Percentiles rank a stretch among this genome's conserved stretches.
These are phyloP conservation scores for Pholiota adiposa DNA, from an alignment of 1,284 basidiomycete species.

Conservation along the genomic window DNA sequence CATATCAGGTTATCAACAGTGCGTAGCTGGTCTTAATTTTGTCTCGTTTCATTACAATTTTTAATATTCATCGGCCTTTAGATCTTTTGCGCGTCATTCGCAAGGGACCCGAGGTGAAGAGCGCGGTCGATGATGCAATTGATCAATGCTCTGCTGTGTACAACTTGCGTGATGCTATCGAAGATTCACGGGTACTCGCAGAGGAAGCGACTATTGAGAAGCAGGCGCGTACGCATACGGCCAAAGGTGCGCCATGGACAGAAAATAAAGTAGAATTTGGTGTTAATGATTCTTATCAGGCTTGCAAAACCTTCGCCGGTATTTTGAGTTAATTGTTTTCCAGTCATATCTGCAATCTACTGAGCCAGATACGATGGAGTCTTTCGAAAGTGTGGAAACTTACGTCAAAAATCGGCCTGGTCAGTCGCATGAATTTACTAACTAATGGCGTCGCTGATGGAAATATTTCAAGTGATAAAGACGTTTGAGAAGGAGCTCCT, in stretches of 20 bases:
- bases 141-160: constrained; percentile 86
- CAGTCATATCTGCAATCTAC: constrained; percentile 92
- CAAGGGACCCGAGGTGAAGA: constrained; percentile 88
- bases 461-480: constrained; percentile 71
- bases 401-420: constrained; percentile 86
- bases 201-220: constrained; percentile 79
- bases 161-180: constrained; percentile 90
- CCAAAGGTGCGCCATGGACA: constrained; percentile 59
- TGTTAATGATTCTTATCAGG: constrained; percentile 45
- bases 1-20: constrained; percentile 85
- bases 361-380: constrained; percentile 79
- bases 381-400: constrained; percentile 78
- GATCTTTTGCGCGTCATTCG: constrained; percentile 92
- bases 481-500: constrained; percentile 94
- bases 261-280: not conserved
- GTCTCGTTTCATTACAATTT: constrained; percentile 3
- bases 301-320: constrained; percentile 81
- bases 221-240: constrained; percentile 65
- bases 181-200: constrained; percentile 75
- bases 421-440: constrained; percentile 32
- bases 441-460: not conserved
- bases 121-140: constrained; percentile 89
- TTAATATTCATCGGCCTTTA: constrained; percentile 34
- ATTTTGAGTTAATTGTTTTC: constrained; percentile 93
- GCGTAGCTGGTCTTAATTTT: constrained; percentile 30